Evolutionary conservation across 352 stramenopile species (phyloP).

Genomic region (Globisporangium alternatum): DNA sequence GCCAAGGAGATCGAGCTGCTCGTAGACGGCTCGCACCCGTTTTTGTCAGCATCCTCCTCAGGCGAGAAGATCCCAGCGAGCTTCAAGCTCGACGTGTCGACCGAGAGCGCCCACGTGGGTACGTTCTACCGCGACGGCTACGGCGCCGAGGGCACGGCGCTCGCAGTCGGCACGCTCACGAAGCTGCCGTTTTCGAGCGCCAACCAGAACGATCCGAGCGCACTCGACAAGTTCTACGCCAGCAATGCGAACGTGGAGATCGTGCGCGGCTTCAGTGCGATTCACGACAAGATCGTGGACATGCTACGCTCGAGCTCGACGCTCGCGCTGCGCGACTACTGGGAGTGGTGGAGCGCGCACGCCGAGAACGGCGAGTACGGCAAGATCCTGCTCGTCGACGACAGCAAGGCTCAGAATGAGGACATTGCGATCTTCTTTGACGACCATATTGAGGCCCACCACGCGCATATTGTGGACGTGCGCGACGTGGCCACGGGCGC

Average conservation of each 20-base stretch:
- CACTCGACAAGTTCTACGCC: slow-evolving; percentile 40
- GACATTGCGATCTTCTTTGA: slow-evolving; percentile 63
- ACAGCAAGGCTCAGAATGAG: slow-evolving; percentile 6
- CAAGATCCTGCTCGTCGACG: slow-evolving; percentile 64
- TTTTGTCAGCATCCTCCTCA: slow-evolving; percentile 9
- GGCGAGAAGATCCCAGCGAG: slow-evolving; percentile 32
- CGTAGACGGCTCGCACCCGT: slow-evolving; percentile 58
- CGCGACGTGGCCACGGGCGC: slow-evolving; percentile 46
- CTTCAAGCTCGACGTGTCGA: slow-evolving; percentile 46
- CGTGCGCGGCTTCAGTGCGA: slow-evolving; percentile 51
- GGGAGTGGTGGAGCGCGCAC: slow-evolving; percentile 84
- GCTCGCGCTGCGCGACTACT: slow-evolving; percentile 78
- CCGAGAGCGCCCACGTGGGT: slow-evolving; percentile 29
- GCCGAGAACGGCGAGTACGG: slow-evolving; percentile 73
- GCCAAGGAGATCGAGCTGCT: slow-evolving; percentile 72
- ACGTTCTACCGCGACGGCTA: slow-evolving; percentile 82
- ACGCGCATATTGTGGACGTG: slow-evolving; percentile 80
- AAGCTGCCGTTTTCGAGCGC: slow-evolving; percentile 59
- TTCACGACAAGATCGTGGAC: slow-evolving; percentile 34
- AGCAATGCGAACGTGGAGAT: slow-evolving; percentile 31
- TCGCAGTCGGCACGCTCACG: slow-evolving; percentile 56
- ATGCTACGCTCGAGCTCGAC: slow-evolving; percentile 37
- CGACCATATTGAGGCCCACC: slow-evolving; percentile 73
- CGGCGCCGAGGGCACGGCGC: slow-evolving; percentile 41
- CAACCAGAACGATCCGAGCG: slow-evolving; percentile 25